A percentile compares a stretch with the other conserved stretches of the same genome.
Evolutionary conservation across 176 grass and related monocot species (phyloP).

Genomic region (Oryza nivara): DNA sequence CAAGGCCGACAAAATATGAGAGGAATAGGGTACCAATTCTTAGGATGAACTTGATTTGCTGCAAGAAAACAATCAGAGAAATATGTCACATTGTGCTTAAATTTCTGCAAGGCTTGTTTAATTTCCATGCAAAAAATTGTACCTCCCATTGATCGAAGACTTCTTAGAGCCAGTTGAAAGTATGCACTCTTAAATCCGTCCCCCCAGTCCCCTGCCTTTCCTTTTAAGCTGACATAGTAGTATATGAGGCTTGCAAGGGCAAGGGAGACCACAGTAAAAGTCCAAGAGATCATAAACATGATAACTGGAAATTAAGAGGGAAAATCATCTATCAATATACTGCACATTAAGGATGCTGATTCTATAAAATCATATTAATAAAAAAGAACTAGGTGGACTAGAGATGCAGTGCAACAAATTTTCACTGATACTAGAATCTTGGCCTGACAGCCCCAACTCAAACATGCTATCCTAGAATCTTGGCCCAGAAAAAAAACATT

Average conservation of each 20-base stretch:
- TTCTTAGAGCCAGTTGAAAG: conserved; percentile 85
- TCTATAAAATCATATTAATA: background rate
- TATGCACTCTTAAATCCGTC: conserved; percentile 98
- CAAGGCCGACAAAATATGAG: conserved; percentile 96
- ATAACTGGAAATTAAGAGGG: conserved; percentile 63
- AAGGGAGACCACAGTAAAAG: conserved; percentile 87
- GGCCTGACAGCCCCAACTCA: background rate
- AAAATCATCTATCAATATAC: conserved; percentile 22
- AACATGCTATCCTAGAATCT: background rate
- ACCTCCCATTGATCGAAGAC: conserved; percentile 94
- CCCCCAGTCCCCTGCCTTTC: conserved; percentile 97
- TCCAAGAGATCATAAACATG: conserved; percentile 97
- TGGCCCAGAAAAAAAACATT: background rate
- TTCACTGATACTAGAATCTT: background rate
- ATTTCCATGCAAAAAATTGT: conserved; percentile 28
- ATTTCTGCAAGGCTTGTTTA: background rate
- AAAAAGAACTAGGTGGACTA: background rate
- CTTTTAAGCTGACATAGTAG: conserved; percentile 95
- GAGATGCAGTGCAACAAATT: background rate
- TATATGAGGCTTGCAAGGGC: conserved; percentile 97
- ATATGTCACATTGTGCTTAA: conserved; percentile 14
- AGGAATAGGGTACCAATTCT: conserved; percentile 99
- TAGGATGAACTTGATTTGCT: conserved; percentile 95
- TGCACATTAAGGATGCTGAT: conserved; percentile 8
- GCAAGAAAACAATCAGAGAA: conserved; percentile 22